These are phyloP conservation scores for Ophiosphaerella herpotricha DNA, from an alignment of 2,329 filamentous ascomycete species.

Conservation along the genomic window DNA sequence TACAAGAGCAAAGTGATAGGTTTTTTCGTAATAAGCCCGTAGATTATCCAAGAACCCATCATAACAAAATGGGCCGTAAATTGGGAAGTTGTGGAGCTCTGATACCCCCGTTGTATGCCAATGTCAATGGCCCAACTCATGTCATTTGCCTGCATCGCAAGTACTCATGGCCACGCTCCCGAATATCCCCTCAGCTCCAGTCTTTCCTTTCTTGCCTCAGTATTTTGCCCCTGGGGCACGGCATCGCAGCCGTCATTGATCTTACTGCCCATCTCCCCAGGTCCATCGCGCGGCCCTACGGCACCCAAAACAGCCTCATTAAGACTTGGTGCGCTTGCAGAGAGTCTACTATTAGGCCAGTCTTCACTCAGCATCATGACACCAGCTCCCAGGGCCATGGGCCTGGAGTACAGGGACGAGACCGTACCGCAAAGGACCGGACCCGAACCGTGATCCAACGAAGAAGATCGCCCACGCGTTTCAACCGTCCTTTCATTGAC, in stretches of 20 bases:
- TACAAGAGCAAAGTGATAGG: too few species aligned
- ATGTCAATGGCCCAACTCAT: too few species aligned
- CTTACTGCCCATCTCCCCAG: background rate
- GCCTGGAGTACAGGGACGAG: background rate
- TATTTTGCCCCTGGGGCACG: background rate
- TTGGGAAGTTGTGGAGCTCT: too few species aligned
- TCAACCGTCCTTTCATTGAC: background rate
- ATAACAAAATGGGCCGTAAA: too few species aligned
- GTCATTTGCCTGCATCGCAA: too few species aligned
- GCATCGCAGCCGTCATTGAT: background rate
- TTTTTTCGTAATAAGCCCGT: too few species aligned
- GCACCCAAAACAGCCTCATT: slow-evolving; percentile 5
- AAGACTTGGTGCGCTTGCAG: slow-evolving; percentile 3
- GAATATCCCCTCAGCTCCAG: slow-evolving; percentile 5
- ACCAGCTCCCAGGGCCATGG: background rate
- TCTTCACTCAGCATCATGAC: background rate
- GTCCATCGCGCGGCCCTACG: background rate
- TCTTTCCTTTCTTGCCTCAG: background rate
- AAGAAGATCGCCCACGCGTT: background rate
- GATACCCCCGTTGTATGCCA: too few species aligned
- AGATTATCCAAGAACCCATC: too few species aligned
- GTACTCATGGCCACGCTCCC: slow-evolving; percentile 12
- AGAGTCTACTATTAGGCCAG: background rate
- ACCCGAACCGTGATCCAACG: slow-evolving; percentile 4
- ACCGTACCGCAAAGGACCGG: background rate